phyloP scores from a whole-genome alignment of 345 rosid species.

The Hypericum androsaemum region DNA sequence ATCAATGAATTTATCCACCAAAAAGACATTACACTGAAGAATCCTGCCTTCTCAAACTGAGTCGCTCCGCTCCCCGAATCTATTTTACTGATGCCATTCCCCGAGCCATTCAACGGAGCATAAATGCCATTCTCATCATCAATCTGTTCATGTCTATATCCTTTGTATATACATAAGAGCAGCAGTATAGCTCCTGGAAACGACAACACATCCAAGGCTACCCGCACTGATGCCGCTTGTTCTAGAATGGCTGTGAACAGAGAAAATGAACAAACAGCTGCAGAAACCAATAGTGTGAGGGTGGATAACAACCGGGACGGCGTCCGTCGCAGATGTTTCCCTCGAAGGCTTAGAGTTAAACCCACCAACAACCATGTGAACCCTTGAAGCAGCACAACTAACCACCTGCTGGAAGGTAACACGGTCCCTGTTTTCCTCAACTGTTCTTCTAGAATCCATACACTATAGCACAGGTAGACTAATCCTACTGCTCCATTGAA shows the following conservation, averaged over 20 bases:
- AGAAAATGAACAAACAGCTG: constrained; percentile 34
- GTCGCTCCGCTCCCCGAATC: constrained; percentile 26
- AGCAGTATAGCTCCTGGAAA: constrained; percentile 52
- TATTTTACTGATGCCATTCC: constrained; percentile 17
- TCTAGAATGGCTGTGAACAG: constrained; percentile 26
- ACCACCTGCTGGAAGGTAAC: constrained; percentile 44
- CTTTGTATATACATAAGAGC: constrained; percentile 44
- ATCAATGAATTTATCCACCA: constrained; percentile 86
- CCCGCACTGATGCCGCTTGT: constrained; percentile 14
- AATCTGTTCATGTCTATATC: constrained; percentile 18
- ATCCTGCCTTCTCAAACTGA: constrained; percentile 52
- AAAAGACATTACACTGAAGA: constrained; percentile 55
- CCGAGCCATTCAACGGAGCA: constrained; percentile 44
- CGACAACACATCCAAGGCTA: constrained; percentile 39
- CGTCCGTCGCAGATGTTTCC: constrained; percentile 22
- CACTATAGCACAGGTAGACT: constrained; percentile 40
- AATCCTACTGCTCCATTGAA: constrained; percentile 57
- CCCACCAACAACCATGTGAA: constrained; percentile 52
- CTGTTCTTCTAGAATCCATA: constrained; percentile 51
- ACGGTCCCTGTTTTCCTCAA: constrained; percentile 25
- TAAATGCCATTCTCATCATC: constrained; percentile 29
- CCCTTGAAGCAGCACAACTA: constrained; percentile 45
- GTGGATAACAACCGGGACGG: constrained; percentile 39
- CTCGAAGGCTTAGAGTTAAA: constrained; percentile 36
- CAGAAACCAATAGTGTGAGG: constrained; percentile 41